Percentiles rank a stretch among this genome's conserved stretches.
Evolutionary conservation across 1,139 yeast species (phyloP).

Genomic region (Diutina sp.): DNA sequence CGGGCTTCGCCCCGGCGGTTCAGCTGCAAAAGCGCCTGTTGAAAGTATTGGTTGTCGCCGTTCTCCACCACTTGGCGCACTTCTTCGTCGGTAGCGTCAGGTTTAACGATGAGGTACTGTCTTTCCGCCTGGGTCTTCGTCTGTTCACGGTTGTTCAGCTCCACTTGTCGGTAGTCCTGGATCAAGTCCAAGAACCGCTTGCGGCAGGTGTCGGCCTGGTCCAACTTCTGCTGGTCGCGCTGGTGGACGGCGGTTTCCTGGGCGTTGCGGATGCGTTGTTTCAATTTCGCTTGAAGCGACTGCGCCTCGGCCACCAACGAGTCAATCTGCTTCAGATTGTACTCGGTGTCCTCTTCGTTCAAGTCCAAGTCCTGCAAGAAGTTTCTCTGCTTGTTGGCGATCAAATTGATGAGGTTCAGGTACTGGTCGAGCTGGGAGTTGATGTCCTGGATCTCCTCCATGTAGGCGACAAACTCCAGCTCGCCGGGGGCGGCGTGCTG

Average conservation of each 20-base stretch:
- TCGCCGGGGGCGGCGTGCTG: constrained; percentile 11
- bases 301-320: constrained; percentile 67
- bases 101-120: constrained; percentile 86
- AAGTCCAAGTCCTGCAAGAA: constrained; percentile 66
- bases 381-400: constrained; percentile 72
- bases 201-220: constrained; percentile 85
- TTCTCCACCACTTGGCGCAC: constrained; percentile 76
- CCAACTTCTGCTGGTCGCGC: constrained; percentile 67
- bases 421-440: constrained; percentile 74
- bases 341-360: constrained; percentile 65
- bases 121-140: constrained; percentile 84
- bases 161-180: constrained; percentile 77
- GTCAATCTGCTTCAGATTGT: constrained; percentile 67
- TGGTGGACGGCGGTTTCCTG: constrained; percentile 54
- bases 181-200: constrained; percentile 76
- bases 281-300: constrained; percentile 62
- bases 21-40: constrained; percentile 84
- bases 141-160: constrained; percentile 75
- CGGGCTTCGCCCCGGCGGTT: constrained; percentile 96
- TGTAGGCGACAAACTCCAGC: constrained; percentile 62
- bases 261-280: constrained; percentile 61
- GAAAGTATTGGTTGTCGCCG: constrained; percentile 81
- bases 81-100: constrained; percentile 83
- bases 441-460: constrained; percentile 73
- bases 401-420: constrained; percentile 60